A percentile compares a stretch with the other conserved stretches of the same genome.
phyloP scores from a whole-genome alignment of 176 grass and related monocot species.

The Zoysia japonica region DNA sequence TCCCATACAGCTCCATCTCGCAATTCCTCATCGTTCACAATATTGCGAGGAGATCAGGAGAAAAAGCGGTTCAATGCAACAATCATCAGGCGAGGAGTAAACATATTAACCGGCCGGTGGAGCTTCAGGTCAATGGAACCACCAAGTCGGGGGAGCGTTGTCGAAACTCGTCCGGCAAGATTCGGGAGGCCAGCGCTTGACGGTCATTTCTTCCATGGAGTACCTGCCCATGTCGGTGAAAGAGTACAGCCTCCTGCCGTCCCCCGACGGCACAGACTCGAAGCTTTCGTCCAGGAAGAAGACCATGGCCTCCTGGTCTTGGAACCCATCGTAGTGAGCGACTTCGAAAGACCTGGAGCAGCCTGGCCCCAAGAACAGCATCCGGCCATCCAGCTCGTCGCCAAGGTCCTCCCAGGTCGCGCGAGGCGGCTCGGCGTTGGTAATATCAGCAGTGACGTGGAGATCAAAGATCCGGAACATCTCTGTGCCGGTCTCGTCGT shows the following conservation, averaged over 20 bases:
- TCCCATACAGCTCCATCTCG: neutral
- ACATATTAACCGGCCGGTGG: neutral
- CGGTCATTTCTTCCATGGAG: neutral
- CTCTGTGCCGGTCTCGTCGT: constrained; percentile 12
- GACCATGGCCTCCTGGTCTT: constrained; percentile 24
- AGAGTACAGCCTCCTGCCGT: constrained; percentile 15
- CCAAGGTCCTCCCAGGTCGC: constrained; percentile 12
- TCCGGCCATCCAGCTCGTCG: constrained; percentile 25
- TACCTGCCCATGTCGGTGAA: constrained; percentile 53
- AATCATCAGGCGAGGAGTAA: constrained; percentile 9
- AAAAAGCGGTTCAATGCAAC: constrained; percentile 12
- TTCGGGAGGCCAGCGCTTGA: constrained; percentile 26
- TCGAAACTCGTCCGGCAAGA: neutral
- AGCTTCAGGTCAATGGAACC: constrained; percentile 45
- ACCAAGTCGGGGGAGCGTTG: constrained; percentile 46
- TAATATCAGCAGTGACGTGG: neutral
- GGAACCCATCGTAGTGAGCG: constrained; percentile 20
- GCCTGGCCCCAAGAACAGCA: constrained; percentile 47
- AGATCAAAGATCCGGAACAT: constrained; percentile 35
- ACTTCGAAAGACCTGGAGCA: constrained; percentile 47
- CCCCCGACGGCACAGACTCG: neutral
- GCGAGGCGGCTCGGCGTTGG: neutral
- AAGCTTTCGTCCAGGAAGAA: constrained; percentile 48
- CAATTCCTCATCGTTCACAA: neutral
- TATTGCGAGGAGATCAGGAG: neutral